Evolutionary conservation across 225 moss, liverwort and hornwort species (phyloP), one percentile per base, ranked within the genome.

Genomic region (Marchantia polymorpha): DNA sequence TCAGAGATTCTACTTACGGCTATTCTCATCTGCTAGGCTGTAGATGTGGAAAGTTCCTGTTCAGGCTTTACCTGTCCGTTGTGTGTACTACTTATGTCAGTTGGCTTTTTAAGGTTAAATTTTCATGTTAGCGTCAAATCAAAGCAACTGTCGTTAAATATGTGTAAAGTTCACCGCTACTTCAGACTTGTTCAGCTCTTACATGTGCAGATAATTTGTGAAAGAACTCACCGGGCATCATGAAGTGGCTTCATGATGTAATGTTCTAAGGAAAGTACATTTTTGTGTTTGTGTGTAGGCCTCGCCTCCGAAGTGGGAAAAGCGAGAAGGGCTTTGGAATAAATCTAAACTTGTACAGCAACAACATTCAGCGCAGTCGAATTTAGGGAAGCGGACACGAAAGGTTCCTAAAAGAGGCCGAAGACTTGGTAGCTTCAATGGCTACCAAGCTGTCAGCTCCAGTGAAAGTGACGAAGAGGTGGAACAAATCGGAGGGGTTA

Each of bases 391-490:
- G 73, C 51, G 76, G 16, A 72, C 83, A 10, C 93, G 86, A 81
- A 83, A 86, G 75, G 85, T 89, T 26, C 56, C 89, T 73, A 94
- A 99, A 87, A 84, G 92, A 76, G 71, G 90, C 26, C 92, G 88
- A 1, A 87, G 84, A 81, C 75, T 78, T 58, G 86, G 85, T 14
- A 75, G 87, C 74, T 71, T 77, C 12, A 83, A 79, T 17, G 49
- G 88, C 29, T 89, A 88, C 23, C 89, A 91, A 60, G 85, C 82
- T 29, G 84, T 77, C 71, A 84, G 85, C 1, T 87, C 86, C 0
- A 95, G 93, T 85, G 91, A 86, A 74, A 91, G 89, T 82, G 94
- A 93, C 77, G 92, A 90, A 30, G 99, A 92, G 75, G 76, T 60
- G 60, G 95, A 92, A 67, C 86, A 83, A 27, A 78, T 78, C 69